These are phyloP conservation scores for Chaetomiaceae sp. DNA, from an alignment of 2,329 filamentous ascomycete genomes.

Conservation along the genomic window DNA sequence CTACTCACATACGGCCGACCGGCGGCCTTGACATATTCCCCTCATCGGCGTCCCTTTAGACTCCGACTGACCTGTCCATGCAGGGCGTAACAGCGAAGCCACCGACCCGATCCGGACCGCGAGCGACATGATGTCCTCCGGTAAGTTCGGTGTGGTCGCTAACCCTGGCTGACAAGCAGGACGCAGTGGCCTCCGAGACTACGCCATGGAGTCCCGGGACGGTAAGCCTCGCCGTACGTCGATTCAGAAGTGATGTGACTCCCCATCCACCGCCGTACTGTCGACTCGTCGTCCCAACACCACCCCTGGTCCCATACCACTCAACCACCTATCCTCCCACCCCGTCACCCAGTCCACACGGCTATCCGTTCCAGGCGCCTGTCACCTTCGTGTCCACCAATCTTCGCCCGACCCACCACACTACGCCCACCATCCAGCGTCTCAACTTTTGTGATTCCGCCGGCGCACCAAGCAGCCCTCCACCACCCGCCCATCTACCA, in stretches of 20 bases:
- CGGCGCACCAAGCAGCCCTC: no score
- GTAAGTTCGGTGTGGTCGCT: constrained; percentile 17
- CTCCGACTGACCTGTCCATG: constrained; percentile 5
- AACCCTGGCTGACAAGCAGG: constrained; percentile 5
- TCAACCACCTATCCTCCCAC: no score
- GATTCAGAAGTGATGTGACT: not conserved
- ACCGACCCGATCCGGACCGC: constrained; percentile 6
- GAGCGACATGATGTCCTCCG: constrained; percentile 13
- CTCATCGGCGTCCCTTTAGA: not conserved
- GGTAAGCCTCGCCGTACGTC: not conserved
- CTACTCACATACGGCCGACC: not conserved
- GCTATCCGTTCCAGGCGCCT: no score
- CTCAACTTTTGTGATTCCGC: no score
- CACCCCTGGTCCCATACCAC: no score
- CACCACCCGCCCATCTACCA: no score
- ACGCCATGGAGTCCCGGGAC: not conserved
- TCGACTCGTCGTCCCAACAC: no score
- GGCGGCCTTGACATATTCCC: not conserved
- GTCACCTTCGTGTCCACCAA: no score
- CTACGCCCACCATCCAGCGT: no score
- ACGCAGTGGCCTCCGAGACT: not conserved
- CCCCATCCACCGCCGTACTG: not conserved
- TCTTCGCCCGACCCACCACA: no score
- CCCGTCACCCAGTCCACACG: no score
- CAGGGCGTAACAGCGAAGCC: constrained; percentile 6